Evolutionary conservation across 1,284 basidiomycete species (phyloP).

Genomic region (Volvariella surrecta): DNA sequence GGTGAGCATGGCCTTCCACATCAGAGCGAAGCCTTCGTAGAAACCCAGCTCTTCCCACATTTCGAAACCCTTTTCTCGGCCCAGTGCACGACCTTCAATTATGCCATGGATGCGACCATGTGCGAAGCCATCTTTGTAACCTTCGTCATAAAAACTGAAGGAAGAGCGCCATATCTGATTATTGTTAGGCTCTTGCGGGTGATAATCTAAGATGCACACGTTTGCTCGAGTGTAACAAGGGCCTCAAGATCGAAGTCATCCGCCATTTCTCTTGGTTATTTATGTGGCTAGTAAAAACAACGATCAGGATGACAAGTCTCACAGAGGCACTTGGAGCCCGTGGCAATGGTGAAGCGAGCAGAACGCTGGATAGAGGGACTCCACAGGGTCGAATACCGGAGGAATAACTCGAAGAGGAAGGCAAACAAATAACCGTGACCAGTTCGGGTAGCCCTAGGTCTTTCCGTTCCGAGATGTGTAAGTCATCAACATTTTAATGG

Average conservation of each 20-base stretch:
- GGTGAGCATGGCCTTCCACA: constrained; percentile 52
- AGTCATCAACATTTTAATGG: too few species aligned
- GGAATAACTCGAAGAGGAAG: too few species aligned
- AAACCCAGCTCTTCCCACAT: constrained; percentile 97
- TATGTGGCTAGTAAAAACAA: too few species aligned
- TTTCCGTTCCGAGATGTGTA: too few species aligned
- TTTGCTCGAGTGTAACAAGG: constrained; percentile 65
- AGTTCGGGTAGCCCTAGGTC: too few species aligned
- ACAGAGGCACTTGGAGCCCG: too few species aligned
- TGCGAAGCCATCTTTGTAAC: constrained; percentile 69
- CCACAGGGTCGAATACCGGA: too few species aligned
- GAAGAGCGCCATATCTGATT: constrained; percentile 3
- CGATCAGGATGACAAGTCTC: too few species aligned
- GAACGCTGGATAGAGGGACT: too few species aligned
- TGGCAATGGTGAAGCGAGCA: too few species aligned
- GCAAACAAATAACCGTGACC: too few species aligned
- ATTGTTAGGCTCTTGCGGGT: neutral
- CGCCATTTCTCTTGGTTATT: constrained; percentile 21
- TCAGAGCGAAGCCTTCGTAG: constrained; percentile 76
- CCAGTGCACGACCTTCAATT: constrained; percentile 88
- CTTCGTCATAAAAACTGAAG: constrained; percentile 71
- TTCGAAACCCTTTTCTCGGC: constrained; percentile 87
- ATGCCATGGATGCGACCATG: constrained; percentile 88
- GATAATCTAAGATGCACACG: constrained; percentile 25
- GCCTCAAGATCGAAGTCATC: constrained; percentile 51